These are phyloP conservation scores for Strigomonas culicis DNA, from an alignment of 208 protist genomes.

Conservation along the genomic window DNA sequence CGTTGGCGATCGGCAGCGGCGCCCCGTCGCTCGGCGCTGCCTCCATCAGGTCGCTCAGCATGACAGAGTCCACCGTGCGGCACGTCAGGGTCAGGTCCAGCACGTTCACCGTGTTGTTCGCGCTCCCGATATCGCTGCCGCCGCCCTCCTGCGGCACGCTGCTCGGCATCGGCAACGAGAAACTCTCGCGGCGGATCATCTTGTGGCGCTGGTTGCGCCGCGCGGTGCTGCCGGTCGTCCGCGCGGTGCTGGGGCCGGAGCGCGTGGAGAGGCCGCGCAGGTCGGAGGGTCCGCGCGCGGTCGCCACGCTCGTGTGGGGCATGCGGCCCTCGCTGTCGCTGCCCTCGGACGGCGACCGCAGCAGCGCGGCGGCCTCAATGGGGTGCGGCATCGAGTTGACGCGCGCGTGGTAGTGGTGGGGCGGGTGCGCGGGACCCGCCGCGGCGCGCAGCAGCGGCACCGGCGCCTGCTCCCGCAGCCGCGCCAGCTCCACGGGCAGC, in stretches of 20 bases:
- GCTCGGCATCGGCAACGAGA: neutral
- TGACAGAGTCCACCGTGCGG: neutral
- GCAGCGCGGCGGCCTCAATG: too few species aligned
- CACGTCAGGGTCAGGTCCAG: neutral
- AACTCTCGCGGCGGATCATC: neutral
- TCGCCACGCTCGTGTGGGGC: neutral
- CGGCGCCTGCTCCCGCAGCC: too few species aligned
- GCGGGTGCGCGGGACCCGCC: too few species aligned
- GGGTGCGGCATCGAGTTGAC: too few species aligned
- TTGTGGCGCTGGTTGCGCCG: neutral
- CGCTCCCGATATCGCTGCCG: neutral
- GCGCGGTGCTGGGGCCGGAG: neutral
- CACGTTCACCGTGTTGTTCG: neutral
- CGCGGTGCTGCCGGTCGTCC: neutral
- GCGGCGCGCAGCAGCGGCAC: too few species aligned
- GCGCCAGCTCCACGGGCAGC: too few species aligned
- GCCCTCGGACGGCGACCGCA: too few species aligned
- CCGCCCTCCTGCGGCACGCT: neutral
- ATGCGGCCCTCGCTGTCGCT: neutral
- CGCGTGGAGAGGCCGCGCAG: too few species aligned
- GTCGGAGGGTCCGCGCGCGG: too few species aligned
- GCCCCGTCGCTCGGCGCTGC: neutral
- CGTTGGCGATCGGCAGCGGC: constrained; percentile 4
- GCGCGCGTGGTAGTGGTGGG: too few species aligned
- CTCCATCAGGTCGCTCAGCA: neutral